Evolutionary conservation across 2,329 filamentous ascomycete species (phyloP).

Genomic region (Colletotrichum euphorbiae): DNA sequence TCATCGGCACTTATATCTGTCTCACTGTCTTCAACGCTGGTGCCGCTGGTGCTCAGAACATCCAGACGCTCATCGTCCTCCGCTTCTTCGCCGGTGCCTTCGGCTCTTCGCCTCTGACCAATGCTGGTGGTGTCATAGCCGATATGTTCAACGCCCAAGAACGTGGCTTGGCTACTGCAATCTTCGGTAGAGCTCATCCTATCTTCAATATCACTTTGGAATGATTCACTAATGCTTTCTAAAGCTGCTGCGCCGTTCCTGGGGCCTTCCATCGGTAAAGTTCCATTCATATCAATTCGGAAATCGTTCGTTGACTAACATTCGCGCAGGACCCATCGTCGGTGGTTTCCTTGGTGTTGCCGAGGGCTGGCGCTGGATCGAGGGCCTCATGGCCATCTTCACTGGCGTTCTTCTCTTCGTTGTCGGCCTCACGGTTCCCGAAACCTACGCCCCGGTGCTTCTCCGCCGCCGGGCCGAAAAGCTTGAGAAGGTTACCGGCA

Average conservation of each 20-base stretch:
- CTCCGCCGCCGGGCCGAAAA: conserved; percentile 43
- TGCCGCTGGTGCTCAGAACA: conserved; percentile 67
- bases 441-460: conserved; percentile 47
- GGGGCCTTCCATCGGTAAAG: conserved; percentile 71
- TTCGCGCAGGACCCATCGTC: conserved; percentile 71
- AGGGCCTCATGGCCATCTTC: conserved; percentile 73
- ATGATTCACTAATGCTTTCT: no score
- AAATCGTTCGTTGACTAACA: conserved; percentile 65
- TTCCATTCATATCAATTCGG: conserved; percentile 67
- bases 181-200: conserved; percentile 56
- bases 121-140: conserved; percentile 71
- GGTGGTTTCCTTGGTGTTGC: conserved; percentile 74
- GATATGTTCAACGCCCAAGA: conserved; percentile 68
- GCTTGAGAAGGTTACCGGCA: conserved; percentile 42
- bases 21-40: conserved; percentile 72
- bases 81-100: conserved; percentile 74
- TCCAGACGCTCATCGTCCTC: conserved; percentile 69
- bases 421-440: conserved; percentile 60
- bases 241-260: conserved; percentile 72
- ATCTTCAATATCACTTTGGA: no score
- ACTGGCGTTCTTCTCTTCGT: conserved; percentile 47
- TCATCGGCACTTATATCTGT: conserved; percentile 65
- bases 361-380: conserved; percentile 77
- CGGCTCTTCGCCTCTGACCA: conserved; percentile 71
- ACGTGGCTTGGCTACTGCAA: conserved; percentile 67